These are phyloP conservation scores for Mucor plumbeus DNA, from an alignment of 371 early-diverging fungal genomes.

Conservation along the genomic window DNA sequence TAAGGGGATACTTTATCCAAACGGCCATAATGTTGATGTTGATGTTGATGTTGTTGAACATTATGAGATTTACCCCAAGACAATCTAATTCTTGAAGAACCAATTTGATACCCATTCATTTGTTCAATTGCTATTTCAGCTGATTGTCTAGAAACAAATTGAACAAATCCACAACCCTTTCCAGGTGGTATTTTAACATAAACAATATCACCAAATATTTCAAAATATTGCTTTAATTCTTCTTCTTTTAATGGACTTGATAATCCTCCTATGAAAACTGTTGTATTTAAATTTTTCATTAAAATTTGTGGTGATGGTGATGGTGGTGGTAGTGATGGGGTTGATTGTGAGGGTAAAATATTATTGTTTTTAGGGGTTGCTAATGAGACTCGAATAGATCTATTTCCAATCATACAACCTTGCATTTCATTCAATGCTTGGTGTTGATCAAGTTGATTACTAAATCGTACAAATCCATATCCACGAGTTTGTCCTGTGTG, in stretches of 20 bases:
- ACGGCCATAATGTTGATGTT: conserved; percentile 1
- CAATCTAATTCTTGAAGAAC: conserved; percentile 80
- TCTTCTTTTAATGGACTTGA: conserved; percentile 77
- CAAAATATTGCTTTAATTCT: conserved; percentile 78
- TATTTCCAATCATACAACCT: conserved; percentile 64
- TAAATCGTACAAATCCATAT: conserved; percentile 83
- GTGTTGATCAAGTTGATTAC: conserved; percentile 66
- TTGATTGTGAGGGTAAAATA: conserved; percentile 14
- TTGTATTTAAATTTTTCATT: conserved; percentile 70
- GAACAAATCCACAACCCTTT: conserved; percentile 94
- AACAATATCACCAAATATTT: conserved; percentile 84
- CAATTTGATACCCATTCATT: conserved; percentile 85
- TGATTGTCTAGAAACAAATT: conserved; percentile 74
- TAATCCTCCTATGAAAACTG: conserved; percentile 93
- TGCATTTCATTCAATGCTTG: conserved; percentile 79
- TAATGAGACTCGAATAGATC: conserved; percentile 81
- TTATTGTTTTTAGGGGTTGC: conserved; percentile 74
- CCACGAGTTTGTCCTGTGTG: conserved; percentile 70
- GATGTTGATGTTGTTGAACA: conserved; percentile 40
- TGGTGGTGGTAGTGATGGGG: not conserved
- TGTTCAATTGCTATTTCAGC: conserved; percentile 88
- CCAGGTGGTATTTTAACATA: conserved; percentile 91
- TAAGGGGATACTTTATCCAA: not conserved
- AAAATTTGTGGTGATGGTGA: not conserved
- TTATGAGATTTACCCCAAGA: conserved; percentile 83